Evolutionary conservation across 345 rosid genomes (phyloP).

Genomic region (Microthlaspi erraticum): DNA sequence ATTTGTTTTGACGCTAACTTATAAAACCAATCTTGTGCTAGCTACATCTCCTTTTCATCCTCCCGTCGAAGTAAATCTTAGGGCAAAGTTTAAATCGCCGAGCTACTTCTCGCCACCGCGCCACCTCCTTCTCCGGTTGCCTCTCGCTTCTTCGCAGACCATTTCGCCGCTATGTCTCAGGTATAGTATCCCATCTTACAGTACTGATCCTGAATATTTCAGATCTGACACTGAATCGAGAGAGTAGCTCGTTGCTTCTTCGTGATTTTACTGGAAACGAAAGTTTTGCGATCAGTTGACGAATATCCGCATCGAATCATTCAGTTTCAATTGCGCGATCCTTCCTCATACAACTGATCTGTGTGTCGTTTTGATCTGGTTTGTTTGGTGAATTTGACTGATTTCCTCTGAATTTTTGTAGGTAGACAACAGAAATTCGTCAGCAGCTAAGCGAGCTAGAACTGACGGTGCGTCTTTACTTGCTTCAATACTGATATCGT

Average conservation of each 20-base stretch:
- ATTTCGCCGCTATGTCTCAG: constrained; percentile 40
- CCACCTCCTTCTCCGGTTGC: constrained; percentile 17
- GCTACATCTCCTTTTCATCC: not conserved
- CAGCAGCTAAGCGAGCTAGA: constrained; percentile 97
- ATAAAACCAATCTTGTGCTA: not conserved
- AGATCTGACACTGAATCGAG: constrained; percentile 42
- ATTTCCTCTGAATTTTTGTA: constrained; percentile 40
- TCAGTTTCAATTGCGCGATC: constrained; percentile 7
- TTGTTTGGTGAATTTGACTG: constrained; percentile 3
- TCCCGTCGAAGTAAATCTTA: constrained; percentile 29
- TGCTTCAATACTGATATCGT: not conserved
- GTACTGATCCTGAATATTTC: not conserved
- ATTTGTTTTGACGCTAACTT: not conserved
- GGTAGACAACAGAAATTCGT: constrained; percentile 96
- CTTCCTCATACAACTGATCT: constrained; percentile 11
- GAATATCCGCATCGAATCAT: not conserved
- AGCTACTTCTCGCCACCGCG: constrained; percentile 22
- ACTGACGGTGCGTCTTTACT: constrained; percentile 73
- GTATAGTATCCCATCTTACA: constrained; percentile 22
- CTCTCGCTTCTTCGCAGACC: not conserved
- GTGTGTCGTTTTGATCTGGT: not conserved
- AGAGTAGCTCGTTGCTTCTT: constrained; percentile 13
- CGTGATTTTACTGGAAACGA: not conserved
- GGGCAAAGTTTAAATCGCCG: constrained; percentile 32
- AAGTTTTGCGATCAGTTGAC: constrained; percentile 3